phyloP scores from a whole-genome alignment of 2,329 filamentous ascomycete genomes.

The Shiraia bambusicola region DNA sequence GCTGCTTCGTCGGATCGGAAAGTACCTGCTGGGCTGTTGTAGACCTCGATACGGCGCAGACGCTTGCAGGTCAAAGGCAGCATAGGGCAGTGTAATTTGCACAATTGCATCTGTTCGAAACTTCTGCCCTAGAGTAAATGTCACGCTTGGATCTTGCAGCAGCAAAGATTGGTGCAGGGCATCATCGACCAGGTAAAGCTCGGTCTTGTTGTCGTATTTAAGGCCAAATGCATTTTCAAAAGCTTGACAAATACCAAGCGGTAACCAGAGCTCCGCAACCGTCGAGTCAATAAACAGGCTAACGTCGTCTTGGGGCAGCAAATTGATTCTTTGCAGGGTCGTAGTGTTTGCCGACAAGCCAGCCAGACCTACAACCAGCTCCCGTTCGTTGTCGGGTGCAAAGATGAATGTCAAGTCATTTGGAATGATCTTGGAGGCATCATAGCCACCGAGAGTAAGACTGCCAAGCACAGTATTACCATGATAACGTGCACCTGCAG shows the following conservation, averaged over 20 bases:
- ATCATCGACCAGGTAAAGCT: constrained; percentile 65
- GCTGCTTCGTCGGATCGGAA: constrained; percentile 62
- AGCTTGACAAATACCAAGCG: constrained; percentile 58
- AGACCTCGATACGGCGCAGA: constrained; percentile 55
- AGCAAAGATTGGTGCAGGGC: constrained; percentile 56
- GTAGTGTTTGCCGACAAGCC: constrained; percentile 40
- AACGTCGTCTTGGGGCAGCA: constrained; percentile 41
- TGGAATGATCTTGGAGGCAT: constrained; percentile 60
- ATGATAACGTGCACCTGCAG: constrained; percentile 70
- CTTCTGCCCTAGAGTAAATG: constrained; percentile 46
- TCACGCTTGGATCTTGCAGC: constrained; percentile 46
- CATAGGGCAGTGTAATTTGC: constrained; percentile 52
- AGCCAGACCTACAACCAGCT: constrained; percentile 60
- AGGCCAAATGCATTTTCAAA: constrained; percentile 67
- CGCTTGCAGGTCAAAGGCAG: constrained; percentile 52
- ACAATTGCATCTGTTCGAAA: constrained; percentile 40
- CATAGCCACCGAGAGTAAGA: constrained; percentile 71
- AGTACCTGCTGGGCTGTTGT: constrained; percentile 64
- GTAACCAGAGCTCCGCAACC: constrained; percentile 52
- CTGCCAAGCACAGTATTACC: constrained; percentile 43
- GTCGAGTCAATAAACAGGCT: constrained; percentile 53
- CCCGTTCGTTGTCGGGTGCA: constrained; percentile 57
- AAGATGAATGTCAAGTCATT: constrained; percentile 63
- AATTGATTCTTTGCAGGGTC: constrained; percentile 38
- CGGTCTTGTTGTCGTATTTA: constrained; percentile 63